Conservation (phyloP, 352 stramenopile genomes). For the Pythium grandisporangium region DNA sequence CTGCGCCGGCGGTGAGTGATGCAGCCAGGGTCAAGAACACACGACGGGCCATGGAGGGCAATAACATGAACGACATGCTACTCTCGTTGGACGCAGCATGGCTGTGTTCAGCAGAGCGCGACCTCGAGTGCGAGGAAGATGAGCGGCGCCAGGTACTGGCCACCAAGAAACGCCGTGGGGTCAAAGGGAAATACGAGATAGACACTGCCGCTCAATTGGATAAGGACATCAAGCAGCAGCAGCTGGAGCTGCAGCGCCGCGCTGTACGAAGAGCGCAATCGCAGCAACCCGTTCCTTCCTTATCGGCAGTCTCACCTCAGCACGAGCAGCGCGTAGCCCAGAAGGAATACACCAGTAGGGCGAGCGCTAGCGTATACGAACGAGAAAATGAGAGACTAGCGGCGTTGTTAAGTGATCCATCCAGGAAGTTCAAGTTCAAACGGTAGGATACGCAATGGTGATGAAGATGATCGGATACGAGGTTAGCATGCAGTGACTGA, state of each 20-base stretch:
- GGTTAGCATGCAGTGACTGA: too few species aligned
- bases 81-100: conserved; percentile 42
- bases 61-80: conserved; percentile 15
- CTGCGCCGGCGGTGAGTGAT: too few species aligned
- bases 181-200: conserved; percentile 44
- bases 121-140: conserved; percentile 41
- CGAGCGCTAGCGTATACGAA: conserved; percentile 28
- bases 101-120: conserved; percentile 43
- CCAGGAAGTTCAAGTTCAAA: conserved; percentile 21
- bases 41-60: conserved; percentile 28
- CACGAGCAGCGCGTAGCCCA: conserved; percentile 19
- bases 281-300: neutral
- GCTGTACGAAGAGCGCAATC: neutral
- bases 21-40: too few species aligned
- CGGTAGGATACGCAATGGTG: too few species aligned
- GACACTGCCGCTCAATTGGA: conserved; percentile 32
- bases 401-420: conserved; percentile 1
- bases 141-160: conserved; percentile 13
- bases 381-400: conserved; percentile 52
- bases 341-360: too few species aligned
- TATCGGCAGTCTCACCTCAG: conserved; percentile 13
- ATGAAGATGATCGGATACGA: too few species aligned
- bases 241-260: conserved; percentile 15
- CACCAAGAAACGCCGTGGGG: conserved; percentile 5
- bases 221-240: conserved; percentile 36